A percentile compares a stretch with the other conserved stretches of the same genome.
Evolutionary conservation across 2,329 filamentous ascomycete species (phyloP).

Genomic region (Chaetoscypha palmicola): DNA sequence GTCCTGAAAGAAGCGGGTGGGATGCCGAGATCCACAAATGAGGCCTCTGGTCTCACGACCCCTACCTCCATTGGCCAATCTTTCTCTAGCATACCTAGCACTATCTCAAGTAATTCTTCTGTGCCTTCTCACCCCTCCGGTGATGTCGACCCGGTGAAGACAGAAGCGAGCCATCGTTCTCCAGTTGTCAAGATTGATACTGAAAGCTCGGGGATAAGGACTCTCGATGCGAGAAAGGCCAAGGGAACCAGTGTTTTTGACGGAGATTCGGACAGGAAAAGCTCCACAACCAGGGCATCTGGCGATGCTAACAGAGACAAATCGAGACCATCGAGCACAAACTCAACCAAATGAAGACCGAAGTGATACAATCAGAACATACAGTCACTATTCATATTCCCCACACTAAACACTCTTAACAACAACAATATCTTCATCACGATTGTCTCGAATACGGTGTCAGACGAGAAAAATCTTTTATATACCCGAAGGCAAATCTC

Average conservation of each 20-base stretch:
- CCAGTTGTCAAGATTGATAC: not conserved
- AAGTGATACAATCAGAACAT: too few species aligned
- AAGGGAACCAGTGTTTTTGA: not conserved
- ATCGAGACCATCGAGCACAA: not conserved
- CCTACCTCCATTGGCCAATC: not conserved
- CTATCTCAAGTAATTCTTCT: not conserved
- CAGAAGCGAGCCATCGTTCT: not conserved
- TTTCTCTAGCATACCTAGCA: not conserved
- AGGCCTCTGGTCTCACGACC: not conserved
- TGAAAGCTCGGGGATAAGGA: too few species aligned
- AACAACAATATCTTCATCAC: too few species aligned
- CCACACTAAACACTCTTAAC: too few species aligned
- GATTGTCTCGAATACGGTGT: too few species aligned
- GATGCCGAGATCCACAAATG: not conserved
- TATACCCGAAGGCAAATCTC: too few species aligned
- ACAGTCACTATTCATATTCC: too few species aligned
- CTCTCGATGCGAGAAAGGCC: not conserved
- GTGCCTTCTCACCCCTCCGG: not conserved
- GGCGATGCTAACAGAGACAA: not conserved
- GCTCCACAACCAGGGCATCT: not conserved
- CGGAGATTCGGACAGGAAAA: not conserved
- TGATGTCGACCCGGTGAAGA: not conserved
- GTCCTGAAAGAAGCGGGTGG: conserved; percentile 19
- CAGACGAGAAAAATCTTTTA: too few species aligned
- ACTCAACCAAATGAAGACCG: not conserved